Conservation (phyloP, 805 yeast species). For the Sugiyamaella valdiviana region DNA sequence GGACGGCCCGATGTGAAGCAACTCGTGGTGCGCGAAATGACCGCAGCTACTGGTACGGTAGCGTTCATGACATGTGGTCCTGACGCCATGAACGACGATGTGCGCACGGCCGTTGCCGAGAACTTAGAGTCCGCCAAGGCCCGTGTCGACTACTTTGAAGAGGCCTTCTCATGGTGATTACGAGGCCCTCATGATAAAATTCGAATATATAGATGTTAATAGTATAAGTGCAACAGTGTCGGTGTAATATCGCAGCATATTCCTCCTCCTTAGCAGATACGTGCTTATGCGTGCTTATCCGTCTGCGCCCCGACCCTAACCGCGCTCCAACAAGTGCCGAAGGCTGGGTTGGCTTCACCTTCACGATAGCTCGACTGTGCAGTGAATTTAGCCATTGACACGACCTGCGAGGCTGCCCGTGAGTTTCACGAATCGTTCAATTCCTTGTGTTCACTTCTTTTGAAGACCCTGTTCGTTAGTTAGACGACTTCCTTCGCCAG, state of each 20-base stretch:
- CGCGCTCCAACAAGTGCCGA: background rate
- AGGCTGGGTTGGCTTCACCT: background rate
- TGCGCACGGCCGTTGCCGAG: slow-evolving; percentile 44
- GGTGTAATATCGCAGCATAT: too few species aligned
- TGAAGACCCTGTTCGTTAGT: too few species aligned
- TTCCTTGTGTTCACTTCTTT: too few species aligned
- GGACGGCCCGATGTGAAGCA: slow-evolving; percentile 49
- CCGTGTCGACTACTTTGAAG: slow-evolving; percentile 62
- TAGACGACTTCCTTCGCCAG: background rate
- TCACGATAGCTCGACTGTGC: background rate
- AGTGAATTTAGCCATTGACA: background rate
- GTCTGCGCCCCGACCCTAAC: background rate
- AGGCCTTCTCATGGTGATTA: slow-evolving; percentile 57
- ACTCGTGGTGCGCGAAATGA: slow-evolving; percentile 42
- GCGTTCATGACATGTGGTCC: slow-evolving; percentile 62
- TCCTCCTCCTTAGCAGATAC: too few species aligned
- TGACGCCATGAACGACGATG: slow-evolving; percentile 47
- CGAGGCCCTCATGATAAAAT: too few species aligned
- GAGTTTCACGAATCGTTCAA: too few species aligned
- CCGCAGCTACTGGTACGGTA: slow-evolving; percentile 38
- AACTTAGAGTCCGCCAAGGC: slow-evolving; percentile 37
- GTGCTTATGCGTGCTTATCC: too few species aligned
- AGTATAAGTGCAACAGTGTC: too few species aligned
- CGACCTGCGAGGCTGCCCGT: too few species aligned
- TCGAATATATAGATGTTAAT: too few species aligned